phyloP scores from a whole-genome alignment of 192 early-diverging fungal species.

The Irineochytrium annulatum region DNA sequence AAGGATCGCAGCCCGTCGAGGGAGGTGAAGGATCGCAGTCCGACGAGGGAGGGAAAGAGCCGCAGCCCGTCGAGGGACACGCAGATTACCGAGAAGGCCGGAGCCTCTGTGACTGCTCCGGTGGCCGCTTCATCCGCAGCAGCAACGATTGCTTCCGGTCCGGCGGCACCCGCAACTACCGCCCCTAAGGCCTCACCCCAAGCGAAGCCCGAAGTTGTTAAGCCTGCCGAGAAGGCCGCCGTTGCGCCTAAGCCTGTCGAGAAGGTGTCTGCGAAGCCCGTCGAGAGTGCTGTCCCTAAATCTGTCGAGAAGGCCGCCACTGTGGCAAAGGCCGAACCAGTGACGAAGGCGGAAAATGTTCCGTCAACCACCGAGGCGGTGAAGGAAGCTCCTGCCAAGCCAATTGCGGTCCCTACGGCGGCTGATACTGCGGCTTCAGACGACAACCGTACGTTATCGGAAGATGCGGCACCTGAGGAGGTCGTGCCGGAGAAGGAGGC shows the following conservation, averaged over 20 bases:
- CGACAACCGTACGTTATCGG: background rate
- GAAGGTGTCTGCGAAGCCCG: background rate
- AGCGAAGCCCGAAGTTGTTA: slow-evolving; percentile 8
- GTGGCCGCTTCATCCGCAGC: slow-evolving; percentile 5
- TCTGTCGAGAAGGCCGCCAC: background rate
- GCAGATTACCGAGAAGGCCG: no score
- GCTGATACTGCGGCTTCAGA: background rate
- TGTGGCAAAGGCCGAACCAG: background rate
- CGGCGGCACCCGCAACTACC: slow-evolving; percentile 3
- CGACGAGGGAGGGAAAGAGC: no score
- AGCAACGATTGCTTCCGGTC: slow-evolving; percentile 1
- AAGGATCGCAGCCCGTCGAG: no score
- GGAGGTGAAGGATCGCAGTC: no score
- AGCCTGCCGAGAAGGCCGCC: background rate
- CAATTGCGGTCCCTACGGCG: background rate
- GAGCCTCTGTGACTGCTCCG: background rate
- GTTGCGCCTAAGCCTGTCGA: background rate
- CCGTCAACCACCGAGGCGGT: background rate
- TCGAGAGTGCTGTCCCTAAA: background rate
- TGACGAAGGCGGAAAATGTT: background rate
- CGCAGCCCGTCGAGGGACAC: no score
- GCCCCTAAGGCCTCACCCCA: slow-evolving; percentile 3
- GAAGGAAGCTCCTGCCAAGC: background rate
- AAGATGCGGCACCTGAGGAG: slow-evolving; percentile 26
- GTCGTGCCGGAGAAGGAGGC: slow-evolving; percentile 27